phyloP scores from a whole-genome alignment of 345 rosid genomes.

The Erysimum cheiranthoides region DNA sequence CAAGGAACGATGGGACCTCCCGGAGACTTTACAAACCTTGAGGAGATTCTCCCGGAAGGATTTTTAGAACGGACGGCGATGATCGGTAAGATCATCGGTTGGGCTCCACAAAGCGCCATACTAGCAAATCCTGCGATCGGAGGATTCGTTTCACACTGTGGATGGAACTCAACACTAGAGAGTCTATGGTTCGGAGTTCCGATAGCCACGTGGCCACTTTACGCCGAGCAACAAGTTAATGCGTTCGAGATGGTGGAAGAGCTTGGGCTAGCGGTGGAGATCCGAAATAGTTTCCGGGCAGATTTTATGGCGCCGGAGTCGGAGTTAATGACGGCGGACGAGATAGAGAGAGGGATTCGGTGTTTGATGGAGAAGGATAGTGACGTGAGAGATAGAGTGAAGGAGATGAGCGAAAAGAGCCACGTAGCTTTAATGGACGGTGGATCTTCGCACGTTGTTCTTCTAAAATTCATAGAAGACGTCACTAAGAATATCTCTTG shows the following conservation, averaged over 20 bases:
- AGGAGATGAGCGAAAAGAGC: slow-evolving; percentile 35
- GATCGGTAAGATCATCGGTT: slow-evolving; percentile 46
- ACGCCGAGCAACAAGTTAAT: slow-evolving; percentile 49
- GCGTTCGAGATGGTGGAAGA: slow-evolving; percentile 57
- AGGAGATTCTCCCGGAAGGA: slow-evolving; percentile 48
- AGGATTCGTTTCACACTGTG: slow-evolving; percentile 48
- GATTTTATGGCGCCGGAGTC: neutral
- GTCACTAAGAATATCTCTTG: slow-evolving; percentile 8
- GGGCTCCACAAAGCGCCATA: slow-evolving; percentile 57
- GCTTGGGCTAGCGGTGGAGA: slow-evolving; percentile 54
- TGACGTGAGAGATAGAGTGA: slow-evolving; percentile 40
- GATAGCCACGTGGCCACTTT: slow-evolving; percentile 42
- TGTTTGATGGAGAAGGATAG: slow-evolving; percentile 42
- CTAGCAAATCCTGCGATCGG: slow-evolving; percentile 51
- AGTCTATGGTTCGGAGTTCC: slow-evolving; percentile 46
- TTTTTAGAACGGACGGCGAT: slow-evolving; percentile 47
- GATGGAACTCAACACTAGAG: slow-evolving; percentile 29
- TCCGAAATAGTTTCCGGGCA: slow-evolving; percentile 46
- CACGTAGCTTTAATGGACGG: slow-evolving; percentile 38
- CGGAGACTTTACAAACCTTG: slow-evolving; percentile 5
- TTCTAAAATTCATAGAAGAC: slow-evolving; percentile 38
- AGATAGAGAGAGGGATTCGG: slow-evolving; percentile 46
- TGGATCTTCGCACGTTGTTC: slow-evolving; percentile 40
- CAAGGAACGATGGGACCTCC: slow-evolving; percentile 16
- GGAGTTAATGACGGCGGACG: slow-evolving; percentile 21